Percentiles rank a stretch among this genome's conserved stretches.
phyloP scores from a whole-genome alignment of 805 yeast genomes.

The Yarrowia osloensis region DNA sequence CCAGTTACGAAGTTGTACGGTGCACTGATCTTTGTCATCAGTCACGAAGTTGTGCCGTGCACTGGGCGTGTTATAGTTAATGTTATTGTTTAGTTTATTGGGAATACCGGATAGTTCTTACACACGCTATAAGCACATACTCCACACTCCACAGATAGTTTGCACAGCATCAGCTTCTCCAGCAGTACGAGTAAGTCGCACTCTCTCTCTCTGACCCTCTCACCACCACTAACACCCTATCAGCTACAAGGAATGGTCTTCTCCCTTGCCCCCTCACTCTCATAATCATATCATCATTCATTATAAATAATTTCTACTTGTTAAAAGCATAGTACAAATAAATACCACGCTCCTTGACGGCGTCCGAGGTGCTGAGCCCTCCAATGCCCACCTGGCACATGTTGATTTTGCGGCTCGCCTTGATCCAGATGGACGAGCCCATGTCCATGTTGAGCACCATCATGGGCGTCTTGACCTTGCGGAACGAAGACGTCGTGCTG shows the following conservation, averaged over 20 bases:
- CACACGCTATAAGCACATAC: too few relatives aligned
- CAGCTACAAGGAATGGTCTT: too few relatives aligned
- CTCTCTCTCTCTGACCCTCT: too few relatives aligned
- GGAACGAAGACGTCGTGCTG: background rate
- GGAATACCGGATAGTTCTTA: too few relatives aligned
- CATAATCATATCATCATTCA: background rate
- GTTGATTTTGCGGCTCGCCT: conserved; percentile 43
- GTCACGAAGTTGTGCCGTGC: conserved; percentile 16
- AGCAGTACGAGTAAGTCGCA: too few relatives aligned
- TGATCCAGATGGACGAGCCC: conserved; percentile 40
- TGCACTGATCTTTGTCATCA: background rate
- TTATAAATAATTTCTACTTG: conserved; percentile 14
- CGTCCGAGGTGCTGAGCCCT: conserved; percentile 34
- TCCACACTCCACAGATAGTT: too few relatives aligned
- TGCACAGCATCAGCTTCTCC: too few relatives aligned
- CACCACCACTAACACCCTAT: too few relatives aligned
- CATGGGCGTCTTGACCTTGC: conserved; percentile 31
- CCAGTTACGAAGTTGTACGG: conserved; percentile 18
- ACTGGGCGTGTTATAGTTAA: conserved; percentile 1
- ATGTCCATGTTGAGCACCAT: conserved; percentile 38
- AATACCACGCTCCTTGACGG: conserved; percentile 40
- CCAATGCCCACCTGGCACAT: conserved; percentile 42
- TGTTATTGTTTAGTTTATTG: conserved; percentile 1
- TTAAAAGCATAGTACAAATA: conserved; percentile 41
- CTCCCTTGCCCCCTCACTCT: too few relatives aligned